These are phyloP conservation scores for Plasmopara viticola DNA, from an alignment of 352 stramenopile species.

Conservation along the genomic window DNA sequence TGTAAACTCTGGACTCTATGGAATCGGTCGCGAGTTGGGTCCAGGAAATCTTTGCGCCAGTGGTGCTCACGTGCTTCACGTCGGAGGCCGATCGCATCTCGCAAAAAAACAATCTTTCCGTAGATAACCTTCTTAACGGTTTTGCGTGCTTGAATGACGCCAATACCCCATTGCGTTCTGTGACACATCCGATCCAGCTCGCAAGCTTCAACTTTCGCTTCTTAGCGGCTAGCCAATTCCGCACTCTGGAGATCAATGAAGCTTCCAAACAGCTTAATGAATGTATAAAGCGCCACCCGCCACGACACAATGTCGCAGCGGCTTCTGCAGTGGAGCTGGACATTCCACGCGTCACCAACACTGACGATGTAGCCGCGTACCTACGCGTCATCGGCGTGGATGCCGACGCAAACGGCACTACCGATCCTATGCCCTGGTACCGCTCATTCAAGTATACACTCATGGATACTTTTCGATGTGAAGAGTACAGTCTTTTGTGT, in stretches of 20 bases:
- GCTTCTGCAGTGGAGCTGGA: slow-evolving; percentile 48
- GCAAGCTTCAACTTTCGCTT: slow-evolving; percentile 77
- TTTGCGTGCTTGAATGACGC: slow-evolving; percentile 55
- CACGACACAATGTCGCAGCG: slow-evolving; percentile 17
- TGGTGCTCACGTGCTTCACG: slow-evolving; percentile 75
- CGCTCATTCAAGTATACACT: slow-evolving; percentile 67
- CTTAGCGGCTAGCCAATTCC: slow-evolving; percentile 48
- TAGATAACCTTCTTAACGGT: slow-evolving; percentile 69
- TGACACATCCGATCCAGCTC: slow-evolving; percentile 60
- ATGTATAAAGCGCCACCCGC: slow-evolving; percentile 48
- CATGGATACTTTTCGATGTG: slow-evolving; percentile 77
- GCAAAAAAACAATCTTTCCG: slow-evolving; percentile 75
- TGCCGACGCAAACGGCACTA: slow-evolving; percentile 20
- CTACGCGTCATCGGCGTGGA: slow-evolving; percentile 50
- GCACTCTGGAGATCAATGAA: slow-evolving; percentile 33
- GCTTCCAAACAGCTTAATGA: slow-evolving; percentile 58
- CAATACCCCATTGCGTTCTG: slow-evolving; percentile 68
- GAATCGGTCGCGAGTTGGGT: slow-evolving; percentile 64
- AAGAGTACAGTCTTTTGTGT: slow-evolving; percentile 71
- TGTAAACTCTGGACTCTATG: slow-evolving; percentile 18
- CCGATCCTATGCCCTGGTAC: slow-evolving; percentile 74
- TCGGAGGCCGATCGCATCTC: slow-evolving; percentile 72
- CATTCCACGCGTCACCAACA: slow-evolving; percentile 43
- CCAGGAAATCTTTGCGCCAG: slow-evolving; percentile 65
- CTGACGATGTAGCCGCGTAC: slow-evolving; percentile 67